Base-by-base conservation (phyloP, 768 basidiomycete species). In the Gyrodon lividus region DNA sequence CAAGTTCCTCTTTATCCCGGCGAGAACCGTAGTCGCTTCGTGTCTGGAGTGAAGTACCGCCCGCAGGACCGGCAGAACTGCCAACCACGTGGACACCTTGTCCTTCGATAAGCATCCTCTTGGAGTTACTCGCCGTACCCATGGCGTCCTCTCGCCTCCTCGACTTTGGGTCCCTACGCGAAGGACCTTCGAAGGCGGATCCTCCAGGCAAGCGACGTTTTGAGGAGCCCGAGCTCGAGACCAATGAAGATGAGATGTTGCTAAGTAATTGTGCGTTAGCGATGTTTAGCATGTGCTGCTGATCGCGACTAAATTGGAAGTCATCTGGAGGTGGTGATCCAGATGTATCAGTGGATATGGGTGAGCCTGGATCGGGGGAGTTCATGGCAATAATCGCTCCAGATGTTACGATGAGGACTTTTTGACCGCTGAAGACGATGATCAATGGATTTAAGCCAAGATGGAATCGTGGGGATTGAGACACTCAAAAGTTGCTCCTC, bases 1-100 rank as follows among this genome's bases (percentile, higher is more conserved):
- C 68, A 46, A 83, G 68, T 17, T 83, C 81, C 38, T 81, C 80
- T 55, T 80, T 82, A 46, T 83, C 80, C 50, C 77, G 68, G 62
- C 75, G 79, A n/a, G 65, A 68, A 17, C 68, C 66, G 30, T 67
- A 66, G 34, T 78, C 75, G 35, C 68, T 67, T 44, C 62, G 67
- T 24, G 64, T 62, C 52, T 66, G 58, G 40, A 58, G 53, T 9
- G 65, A 33, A 49, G 51, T 61, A 43, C 56, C 41, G 45, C 58
- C 57, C 26, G 56, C 33, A 28, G 46, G 40, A n/a, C 54, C 61
- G n/a, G 30, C 16, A 26, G 19, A 22, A 13, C 52, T 40, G 23
- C 56, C 58, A 9, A 10, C 41, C 17, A 42, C 17, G 42, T 56
- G 58, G n/a, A 50, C 38, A 44, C 19, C 35, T 28, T 69, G 63